Percentiles rank a stretch among this genome's conserved stretches.
These are phyloP conservation scores for Coemansia sp. DNA, from an alignment of 192 early-diverging fungal species.

Conservation along the genomic window DNA sequence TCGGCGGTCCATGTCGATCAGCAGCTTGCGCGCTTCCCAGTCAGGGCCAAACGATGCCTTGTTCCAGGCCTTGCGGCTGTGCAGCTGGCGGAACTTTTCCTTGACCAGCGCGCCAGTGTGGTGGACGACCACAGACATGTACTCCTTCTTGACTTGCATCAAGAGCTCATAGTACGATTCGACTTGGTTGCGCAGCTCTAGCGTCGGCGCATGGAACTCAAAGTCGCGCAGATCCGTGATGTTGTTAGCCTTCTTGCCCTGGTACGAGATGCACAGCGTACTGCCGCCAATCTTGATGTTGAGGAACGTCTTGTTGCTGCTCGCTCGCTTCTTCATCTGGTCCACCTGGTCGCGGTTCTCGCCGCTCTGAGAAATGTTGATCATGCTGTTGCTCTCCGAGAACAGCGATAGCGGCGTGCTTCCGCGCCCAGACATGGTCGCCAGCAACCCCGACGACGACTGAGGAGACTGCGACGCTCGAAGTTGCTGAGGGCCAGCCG, in stretches of 20 bases:
- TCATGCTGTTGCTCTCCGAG: conserved; percentile 36
- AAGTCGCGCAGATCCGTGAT: conserved; percentile 56
- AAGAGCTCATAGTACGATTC: conserved; percentile 58
- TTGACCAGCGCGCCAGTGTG: conserved; percentile 58
- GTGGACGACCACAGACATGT: conserved; percentile 52
- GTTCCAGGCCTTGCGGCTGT: conserved; percentile 56
- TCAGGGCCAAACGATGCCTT: conserved; percentile 53
- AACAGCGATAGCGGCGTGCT: conserved; percentile 31
- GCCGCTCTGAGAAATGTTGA: conserved; percentile 32
- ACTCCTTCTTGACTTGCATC: conserved; percentile 58
- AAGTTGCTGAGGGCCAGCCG: neutral
- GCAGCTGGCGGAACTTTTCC: conserved; percentile 57
- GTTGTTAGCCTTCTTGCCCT: conserved; percentile 63
- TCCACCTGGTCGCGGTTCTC: conserved; percentile 60
- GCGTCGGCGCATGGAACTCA: conserved; percentile 53
- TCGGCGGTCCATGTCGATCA: conserved; percentile 49
- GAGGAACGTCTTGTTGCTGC: conserved; percentile 86
- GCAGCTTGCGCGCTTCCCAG: conserved; percentile 45
- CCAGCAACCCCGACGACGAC: conserved; percentile 22
- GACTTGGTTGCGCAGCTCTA: conserved; percentile 57
- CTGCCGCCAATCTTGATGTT: conserved; percentile 87
- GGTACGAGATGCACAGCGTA: conserved; percentile 84
- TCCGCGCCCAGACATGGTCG: conserved; percentile 25
- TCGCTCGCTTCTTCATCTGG: conserved; percentile 86
- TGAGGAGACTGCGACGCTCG: conserved; percentile 13